Conservation (phyloP, 1,284 basidiomycete genomes). For the Pisolithus thermaeus region DNA sequence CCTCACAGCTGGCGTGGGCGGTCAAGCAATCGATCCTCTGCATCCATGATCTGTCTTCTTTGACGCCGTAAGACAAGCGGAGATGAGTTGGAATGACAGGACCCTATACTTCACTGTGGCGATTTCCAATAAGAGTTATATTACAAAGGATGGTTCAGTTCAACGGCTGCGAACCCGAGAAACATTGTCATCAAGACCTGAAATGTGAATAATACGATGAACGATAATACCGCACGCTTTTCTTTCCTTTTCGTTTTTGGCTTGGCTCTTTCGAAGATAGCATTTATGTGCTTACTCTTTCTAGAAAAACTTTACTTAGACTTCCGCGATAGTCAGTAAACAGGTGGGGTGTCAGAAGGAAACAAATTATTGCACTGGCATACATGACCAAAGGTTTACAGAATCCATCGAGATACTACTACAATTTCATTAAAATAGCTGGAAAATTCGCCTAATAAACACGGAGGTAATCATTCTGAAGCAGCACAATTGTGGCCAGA, state of each 20-base stretch:
- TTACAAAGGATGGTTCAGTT: neutral
- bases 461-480: no score
- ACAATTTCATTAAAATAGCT: conserved; percentile 18
- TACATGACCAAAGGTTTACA: conserved; percentile 21
- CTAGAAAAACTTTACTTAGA: no score
- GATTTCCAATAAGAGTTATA: neutral
- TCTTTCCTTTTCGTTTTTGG: neutral
- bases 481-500: no score
- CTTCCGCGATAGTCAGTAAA: neutral
- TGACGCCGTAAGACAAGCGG: conserved; percentile 15
- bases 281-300: no score
- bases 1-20: conserved; percentile 60
- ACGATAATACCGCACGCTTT: neutral
- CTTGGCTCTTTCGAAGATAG: no score
- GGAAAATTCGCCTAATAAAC: conserved; percentile 1
- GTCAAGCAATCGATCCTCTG: conserved; percentile 49
- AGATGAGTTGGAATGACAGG: conserved; percentile 13
- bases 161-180: neutral
- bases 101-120: no score
- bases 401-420: conserved; percentile 25
- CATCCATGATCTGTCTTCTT: conserved; percentile 31
- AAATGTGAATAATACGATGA: neutral
- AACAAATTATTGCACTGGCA: conserved; percentile 23
- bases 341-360: conserved; percentile 12
- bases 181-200: neutral